Base-by-base conservation (phyloP, 1,139 yeast genomes). In the Sugiyamaella xylanicola region DNA sequence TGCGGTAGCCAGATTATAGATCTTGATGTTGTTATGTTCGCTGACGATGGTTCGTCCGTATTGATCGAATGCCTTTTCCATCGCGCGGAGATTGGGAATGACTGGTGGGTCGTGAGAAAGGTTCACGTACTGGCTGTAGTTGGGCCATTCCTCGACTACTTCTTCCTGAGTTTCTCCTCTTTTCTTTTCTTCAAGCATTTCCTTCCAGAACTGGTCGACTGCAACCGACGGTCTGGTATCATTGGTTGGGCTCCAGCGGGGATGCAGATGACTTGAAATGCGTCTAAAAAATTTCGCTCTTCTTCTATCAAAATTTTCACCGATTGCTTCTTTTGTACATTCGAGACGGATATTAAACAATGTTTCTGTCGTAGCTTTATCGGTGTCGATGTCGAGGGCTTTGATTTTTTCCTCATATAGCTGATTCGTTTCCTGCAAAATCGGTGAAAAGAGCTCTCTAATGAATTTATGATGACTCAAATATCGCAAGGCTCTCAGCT, bases 31-130 rank as follows among this genome's bases (percentile, higher is more conserved):
- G 39, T 46, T 49, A 4, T 20, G 35, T 2, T 37, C 32, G 20
- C 16, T 27, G 15, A 42, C 11, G 11, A 43, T 4, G 15, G 3
- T 21, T 7, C 17, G 9, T 8, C 44, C 48, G 25, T 40, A 50
- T 27, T 50, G 43, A 15, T 20, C 43, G 36, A 45, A 19, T 20
- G 45, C 50, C 4, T 27, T 19, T 20, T 45, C 41, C 39, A 51
- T 45, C 19, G 13, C 15, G 21, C 20, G 16, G 13, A 51, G n/a
- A 35, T 45, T 35, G 16, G 54, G 54, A 19, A 45, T 25, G 17
- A 37, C 19, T n/a, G 54, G 54, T 1, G 54, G 54, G 22, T 51
- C 46, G 8, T 36, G 20, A 11, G 41, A 17, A 9, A 45, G 19
- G 15, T 44, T 39, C n/a, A 45, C 50, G 32, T 45, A 51, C 4